phyloP scores from a whole-genome alignment of 371 early-diverging fungal genomes.

The Mortierella sp. region DNA sequence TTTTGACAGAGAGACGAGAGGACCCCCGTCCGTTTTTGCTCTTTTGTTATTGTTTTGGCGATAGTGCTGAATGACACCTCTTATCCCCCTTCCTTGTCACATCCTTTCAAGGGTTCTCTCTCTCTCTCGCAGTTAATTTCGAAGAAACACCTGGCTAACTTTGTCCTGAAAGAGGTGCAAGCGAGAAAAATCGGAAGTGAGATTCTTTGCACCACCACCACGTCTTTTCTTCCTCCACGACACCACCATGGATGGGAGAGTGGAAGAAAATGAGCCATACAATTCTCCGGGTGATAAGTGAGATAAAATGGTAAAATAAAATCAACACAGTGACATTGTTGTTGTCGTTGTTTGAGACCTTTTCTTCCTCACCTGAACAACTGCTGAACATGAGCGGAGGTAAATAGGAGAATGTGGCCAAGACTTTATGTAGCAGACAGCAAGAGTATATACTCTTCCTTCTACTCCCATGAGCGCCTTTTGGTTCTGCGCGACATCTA shows the following conservation, averaged over 20 bases:
- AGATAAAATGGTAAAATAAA: not conserved
- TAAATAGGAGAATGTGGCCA: not conserved
- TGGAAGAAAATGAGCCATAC: not conserved
- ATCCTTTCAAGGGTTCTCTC: not conserved
- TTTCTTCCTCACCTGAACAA: not conserved
- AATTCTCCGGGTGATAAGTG: not conserved
- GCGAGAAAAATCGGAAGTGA: not conserved
- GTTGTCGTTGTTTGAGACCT: not conserved
- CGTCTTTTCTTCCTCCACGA: not conserved
- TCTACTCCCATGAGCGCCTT: not conserved
- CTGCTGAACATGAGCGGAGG: not conserved
- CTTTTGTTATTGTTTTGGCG: not conserved
- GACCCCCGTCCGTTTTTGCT: not conserved
- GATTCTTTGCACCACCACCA: not conserved
- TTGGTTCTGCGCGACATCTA: not conserved
- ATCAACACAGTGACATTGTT: not conserved
- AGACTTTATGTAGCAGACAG: not conserved
- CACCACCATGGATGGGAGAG: not conserved
- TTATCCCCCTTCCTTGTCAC: not conserved
- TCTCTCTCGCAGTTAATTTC: not conserved
- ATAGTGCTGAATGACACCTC: not conserved
- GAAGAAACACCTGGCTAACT: conserved; percentile 9
- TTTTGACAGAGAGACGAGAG: not conserved
- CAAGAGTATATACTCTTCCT: not conserved
- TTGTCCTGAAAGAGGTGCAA: not conserved